Conservation (phyloP, 176 grass and related monocot genomes). For the Phoenix dactylifera region DNA sequence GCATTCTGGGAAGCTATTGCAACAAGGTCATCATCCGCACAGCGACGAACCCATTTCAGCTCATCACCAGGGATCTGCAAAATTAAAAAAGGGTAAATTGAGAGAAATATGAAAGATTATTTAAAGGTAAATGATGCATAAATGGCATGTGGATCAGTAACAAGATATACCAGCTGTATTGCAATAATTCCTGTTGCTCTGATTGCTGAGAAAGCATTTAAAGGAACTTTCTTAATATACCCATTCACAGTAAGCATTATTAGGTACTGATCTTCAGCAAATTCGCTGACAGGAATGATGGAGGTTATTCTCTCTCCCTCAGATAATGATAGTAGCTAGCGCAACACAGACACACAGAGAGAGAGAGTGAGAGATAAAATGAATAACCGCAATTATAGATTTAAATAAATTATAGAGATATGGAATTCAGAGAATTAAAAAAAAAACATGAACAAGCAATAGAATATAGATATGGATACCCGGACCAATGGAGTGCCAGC, state of each 20-base stretch:
- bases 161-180: slow-evolving; percentile 67
- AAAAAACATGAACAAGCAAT: neutral
- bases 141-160: slow-evolving; percentile 8
- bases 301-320: slow-evolving; percentile 93
- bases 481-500: slow-evolving; percentile 80
- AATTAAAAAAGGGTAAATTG: neutral
- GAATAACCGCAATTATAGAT: too few relatives aligned
- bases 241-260: slow-evolving; percentile 84
- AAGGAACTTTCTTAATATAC: slow-evolving; percentile 87
- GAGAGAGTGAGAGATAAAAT: too few relatives aligned
- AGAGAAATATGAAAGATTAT: slow-evolving; percentile 12
- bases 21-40: slow-evolving; percentile 77
- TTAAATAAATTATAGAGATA: too few relatives aligned
- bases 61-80: slow-evolving; percentile 64
- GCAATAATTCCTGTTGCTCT: slow-evolving; percentile 79
- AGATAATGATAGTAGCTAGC: slow-evolving; percentile 66
- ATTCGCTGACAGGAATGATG: slow-evolving; percentile 86
- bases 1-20: slow-evolving; percentile 88
- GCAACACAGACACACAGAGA: too few relatives aligned
- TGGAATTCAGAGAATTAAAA: neutral
- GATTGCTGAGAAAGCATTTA: slow-evolving; percentile 85
- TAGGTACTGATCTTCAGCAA: slow-evolving; percentile 78
- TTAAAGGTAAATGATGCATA: slow-evolving; percentile 7
- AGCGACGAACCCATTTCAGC: slow-evolving; percentile 77
- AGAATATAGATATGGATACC: slow-evolving; percentile 21